Conservation (phyloP, 2,329 filamentous ascomycete genomes). For the Pseudocercospora fijiensis region DNA sequence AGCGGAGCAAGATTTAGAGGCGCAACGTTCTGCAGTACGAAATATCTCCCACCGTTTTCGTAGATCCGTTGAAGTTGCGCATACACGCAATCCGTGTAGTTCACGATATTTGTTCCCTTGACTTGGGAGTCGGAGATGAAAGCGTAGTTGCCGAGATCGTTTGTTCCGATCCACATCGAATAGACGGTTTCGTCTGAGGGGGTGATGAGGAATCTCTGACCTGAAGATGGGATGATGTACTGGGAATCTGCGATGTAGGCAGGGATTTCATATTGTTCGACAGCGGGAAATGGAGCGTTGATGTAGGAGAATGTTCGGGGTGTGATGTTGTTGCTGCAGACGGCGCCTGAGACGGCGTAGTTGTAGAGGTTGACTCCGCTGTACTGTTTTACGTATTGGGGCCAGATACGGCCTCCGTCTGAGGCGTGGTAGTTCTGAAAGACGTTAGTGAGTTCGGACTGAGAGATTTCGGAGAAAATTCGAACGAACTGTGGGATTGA, state of each 20-base stretch:
- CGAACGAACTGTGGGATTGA: conserved; percentile 51
- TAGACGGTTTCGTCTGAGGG: conserved; percentile 65
- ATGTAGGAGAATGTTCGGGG: conserved; percentile 55
- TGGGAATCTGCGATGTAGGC: conserved; percentile 48
- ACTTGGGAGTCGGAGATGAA: conserved; percentile 66
- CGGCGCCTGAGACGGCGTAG: conserved; percentile 66
- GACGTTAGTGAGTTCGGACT: too few relatives aligned
- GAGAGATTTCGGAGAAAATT: too few relatives aligned
- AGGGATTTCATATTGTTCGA: conserved; percentile 48
- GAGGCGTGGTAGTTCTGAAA: conserved; percentile 49
- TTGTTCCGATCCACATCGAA: conserved; percentile 77
- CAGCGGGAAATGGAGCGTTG: conserved; percentile 57
- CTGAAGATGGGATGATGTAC: conserved; percentile 39
- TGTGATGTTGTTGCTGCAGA: conserved; percentile 68
- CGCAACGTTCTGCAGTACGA: conserved; percentile 68
- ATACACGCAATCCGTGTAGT: conserved; percentile 70
- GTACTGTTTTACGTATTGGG: conserved; percentile 62
- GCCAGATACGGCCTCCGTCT: conserved; percentile 68
- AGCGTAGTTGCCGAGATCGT: conserved; percentile 67
- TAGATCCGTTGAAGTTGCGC: conserved; percentile 63
- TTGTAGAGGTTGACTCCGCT: conserved; percentile 56
- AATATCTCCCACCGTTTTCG: conserved; percentile 64
- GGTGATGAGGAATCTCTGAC: conserved; percentile 43
- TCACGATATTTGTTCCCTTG: conserved; percentile 58
- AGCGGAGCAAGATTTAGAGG: conserved; percentile 67